Conservation (phyloP, 164 flowering plant species). For the Annona cherimola region DNA sequence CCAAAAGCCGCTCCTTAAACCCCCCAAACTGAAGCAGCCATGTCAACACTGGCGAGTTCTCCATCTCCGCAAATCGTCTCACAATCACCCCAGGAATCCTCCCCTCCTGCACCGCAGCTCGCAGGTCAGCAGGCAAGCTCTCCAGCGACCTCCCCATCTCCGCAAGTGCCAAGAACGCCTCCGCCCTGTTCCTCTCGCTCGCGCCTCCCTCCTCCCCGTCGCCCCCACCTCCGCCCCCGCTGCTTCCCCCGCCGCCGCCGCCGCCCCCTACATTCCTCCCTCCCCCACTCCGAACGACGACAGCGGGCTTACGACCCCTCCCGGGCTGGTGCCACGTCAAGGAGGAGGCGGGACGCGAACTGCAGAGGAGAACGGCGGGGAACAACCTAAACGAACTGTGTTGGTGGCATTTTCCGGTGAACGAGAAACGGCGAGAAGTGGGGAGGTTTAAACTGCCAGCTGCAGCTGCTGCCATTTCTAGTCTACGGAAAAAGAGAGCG, state of each 20-base stretch:
- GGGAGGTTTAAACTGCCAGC: neutral
- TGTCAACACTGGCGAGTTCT: slow-evolving; percentile 35
- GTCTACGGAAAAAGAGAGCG: neutral
- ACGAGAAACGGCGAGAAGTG: neutral
- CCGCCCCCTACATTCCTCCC: slow-evolving; percentile 1
- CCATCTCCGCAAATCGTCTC: slow-evolving; percentile 40
- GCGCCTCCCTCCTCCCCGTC: slow-evolving; percentile 34
- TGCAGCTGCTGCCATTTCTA: neutral
- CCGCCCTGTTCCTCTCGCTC: slow-evolving; percentile 41
- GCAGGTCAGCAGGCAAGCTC: slow-evolving; percentile 68
- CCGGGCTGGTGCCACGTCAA: neutral
- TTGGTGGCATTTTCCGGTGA: neutral
- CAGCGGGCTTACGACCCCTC: neutral
- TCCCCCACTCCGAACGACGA: neutral
- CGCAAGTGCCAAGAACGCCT: slow-evolving; percentile 48
- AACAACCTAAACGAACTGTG: neutral
- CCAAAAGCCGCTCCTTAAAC: slow-evolving; percentile 51
- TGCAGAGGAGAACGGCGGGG: neutral
- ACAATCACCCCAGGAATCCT: slow-evolving; percentile 57
- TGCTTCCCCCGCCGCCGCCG: slow-evolving; percentile 4
- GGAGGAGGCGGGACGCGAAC: neutral
- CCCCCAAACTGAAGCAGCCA: slow-evolving; percentile 58
- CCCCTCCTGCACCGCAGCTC: slow-evolving; percentile 60
- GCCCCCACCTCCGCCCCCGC: slow-evolving; percentile 25
- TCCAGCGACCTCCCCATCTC: slow-evolving; percentile 46